These are phyloP conservation scores for Annulohypoxylon maeteangense DNA, from an alignment of 495 filamentous ascomycete species.

Conservation along the genomic window DNA sequence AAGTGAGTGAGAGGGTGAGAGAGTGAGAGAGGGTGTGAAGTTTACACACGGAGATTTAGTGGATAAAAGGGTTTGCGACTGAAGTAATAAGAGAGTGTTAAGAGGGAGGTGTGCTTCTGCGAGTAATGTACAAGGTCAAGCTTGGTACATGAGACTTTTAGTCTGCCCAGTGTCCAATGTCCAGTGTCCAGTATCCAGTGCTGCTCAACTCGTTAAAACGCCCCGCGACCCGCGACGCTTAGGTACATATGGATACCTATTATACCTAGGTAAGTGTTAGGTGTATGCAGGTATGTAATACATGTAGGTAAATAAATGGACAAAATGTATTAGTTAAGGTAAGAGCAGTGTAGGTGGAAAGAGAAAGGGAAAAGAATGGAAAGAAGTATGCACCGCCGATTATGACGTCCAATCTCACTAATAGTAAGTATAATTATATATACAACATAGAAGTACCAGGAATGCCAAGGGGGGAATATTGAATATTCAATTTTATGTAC, in stretches of 20 bases:
- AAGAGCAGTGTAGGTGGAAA: neutral
- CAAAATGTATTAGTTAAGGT: neutral
- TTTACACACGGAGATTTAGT: neutral
- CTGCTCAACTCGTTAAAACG: neutral
- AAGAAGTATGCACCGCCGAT: conserved; percentile 24
- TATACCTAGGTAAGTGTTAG: conserved; percentile 4
- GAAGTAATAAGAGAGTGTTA: conserved; percentile 6
- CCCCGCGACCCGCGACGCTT: conserved; percentile 7
- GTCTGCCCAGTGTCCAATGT: too few relatives aligned
- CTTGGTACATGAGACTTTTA: conserved; percentile 1
- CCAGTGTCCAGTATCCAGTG: neutral
- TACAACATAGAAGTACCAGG: neutral
- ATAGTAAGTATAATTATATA: neutral
- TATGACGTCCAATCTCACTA: conserved; percentile 34
- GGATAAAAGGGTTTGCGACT: conserved; percentile 15
- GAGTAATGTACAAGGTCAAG: conserved; percentile 23
- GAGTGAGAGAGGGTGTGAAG: neutral
- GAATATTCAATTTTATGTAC: neutral
- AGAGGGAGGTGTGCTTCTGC: conserved; percentile 9
- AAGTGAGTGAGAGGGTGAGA: neutral
- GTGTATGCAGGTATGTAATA: conserved; percentile 5
- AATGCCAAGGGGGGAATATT: conserved; percentile 5
- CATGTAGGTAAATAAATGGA: neutral
- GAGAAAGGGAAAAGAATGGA: conserved; percentile 6
- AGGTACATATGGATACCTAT: neutral